Percentiles rank a stretch among this genome's conserved stretches.
These are phyloP conservation scores for Fusarium sp. DNA, from an alignment of 2,329 filamentous ascomycete genomes.

Conservation along the genomic window DNA sequence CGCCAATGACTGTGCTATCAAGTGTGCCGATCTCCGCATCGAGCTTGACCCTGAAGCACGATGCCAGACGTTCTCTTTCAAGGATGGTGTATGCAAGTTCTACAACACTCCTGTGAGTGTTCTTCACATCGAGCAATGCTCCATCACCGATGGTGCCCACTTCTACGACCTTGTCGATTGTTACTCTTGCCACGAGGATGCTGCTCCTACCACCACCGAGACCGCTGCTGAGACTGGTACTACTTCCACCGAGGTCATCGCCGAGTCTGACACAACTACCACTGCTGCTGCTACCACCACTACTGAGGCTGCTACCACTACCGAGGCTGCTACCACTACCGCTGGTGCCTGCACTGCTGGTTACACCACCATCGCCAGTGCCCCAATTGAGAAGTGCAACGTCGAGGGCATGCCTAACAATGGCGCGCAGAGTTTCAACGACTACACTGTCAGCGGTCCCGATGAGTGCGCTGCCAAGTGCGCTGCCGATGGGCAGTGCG, in stretches of 20 bases:
- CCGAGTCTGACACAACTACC: background rate
- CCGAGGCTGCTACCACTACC: background rate
- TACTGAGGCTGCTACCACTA: background rate
- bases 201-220: background rate
- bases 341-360: background rate
- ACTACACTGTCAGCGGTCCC: background rate
- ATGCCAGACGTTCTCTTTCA: background rate
- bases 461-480: background rate
- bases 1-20: background rate
- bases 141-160: background rate
- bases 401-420: background rate
- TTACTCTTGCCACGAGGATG: conserved; percentile 8
- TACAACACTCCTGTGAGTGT: background rate
- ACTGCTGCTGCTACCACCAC: background rate
- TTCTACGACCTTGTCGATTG: background rate
- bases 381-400: background rate
- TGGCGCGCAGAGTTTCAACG: background rate
- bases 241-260: background rate
- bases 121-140: accelerated
- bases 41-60: background rate
- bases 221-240: background rate
- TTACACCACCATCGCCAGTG: background rate
- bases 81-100: background rate
- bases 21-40: background rate
- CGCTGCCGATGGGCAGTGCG: background rate